Percentiles rank a stretch among this genome's conserved stretches.
Conservation (phyloP, 2,329 filamentous ascomycete genomes). For the Penicillium sp. region DNA sequence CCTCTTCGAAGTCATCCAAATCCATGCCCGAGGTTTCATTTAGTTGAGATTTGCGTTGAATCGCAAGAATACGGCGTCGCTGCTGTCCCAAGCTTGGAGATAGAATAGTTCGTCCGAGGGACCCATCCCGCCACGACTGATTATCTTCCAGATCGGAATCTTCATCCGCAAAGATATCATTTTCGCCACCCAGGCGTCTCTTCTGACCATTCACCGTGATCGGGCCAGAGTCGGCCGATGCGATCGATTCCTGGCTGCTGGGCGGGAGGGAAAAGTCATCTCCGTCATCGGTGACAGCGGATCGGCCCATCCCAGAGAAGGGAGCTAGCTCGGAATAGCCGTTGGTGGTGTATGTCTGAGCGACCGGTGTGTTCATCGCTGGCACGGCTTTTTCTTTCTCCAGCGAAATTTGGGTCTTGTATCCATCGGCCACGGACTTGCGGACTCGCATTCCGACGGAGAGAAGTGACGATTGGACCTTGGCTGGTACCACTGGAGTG, state of each 20-base stretch:
- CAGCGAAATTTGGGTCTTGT: constrained; percentile 65
- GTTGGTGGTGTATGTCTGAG: constrained; percentile 5
- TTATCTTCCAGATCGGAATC: constrained; percentile 36
- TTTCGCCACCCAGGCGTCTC: constrained; percentile 43
- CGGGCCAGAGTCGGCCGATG: constrained; percentile 21
- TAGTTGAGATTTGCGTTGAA: constrained; percentile 1
- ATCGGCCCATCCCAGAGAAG: constrained; percentile 77
- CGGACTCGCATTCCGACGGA: constrained; percentile 92
- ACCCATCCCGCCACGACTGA: constrained; percentile 28
- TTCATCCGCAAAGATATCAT: constrained; percentile 38
- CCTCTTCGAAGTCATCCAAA: constrained; percentile 47
- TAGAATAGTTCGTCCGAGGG: constrained; percentile 32
- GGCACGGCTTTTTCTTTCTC: constrained; percentile 19
- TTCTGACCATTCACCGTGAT: constrained; percentile 38
- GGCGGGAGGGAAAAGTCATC: constrained; percentile 42
- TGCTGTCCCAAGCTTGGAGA: constrained; percentile 33
- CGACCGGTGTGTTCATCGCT: constrained; percentile 1
- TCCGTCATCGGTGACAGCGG: constrained; percentile 42
- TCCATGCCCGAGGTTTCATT: constrained; percentile 26
- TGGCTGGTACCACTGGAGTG: constrained; percentile 58
- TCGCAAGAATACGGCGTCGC: constrained; percentile 24
- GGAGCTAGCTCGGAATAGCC: constrained; percentile 65
- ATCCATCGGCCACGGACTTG: constrained; percentile 90
- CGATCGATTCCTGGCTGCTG: constrained; percentile 40
- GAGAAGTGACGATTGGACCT: constrained; percentile 78